Percentiles rank a stretch among this genome's conserved stretches.
These are phyloP conservation scores for Canavalia gladiata DNA, from an alignment of 306 rosid genomes.

Conservation along the genomic window DNA sequence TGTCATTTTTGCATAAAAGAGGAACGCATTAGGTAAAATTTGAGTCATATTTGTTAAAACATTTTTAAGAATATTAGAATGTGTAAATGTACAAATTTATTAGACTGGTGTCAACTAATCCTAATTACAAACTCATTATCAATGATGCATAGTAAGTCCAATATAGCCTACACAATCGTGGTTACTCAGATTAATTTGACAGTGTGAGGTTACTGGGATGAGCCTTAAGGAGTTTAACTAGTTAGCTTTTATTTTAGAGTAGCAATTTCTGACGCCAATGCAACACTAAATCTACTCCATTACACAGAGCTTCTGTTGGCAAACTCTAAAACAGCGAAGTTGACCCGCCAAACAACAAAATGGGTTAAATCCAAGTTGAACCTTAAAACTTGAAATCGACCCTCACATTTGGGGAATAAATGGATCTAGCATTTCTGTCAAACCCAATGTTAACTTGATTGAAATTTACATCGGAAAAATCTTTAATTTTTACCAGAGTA, in stretches of 20 bases:
- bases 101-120: not conserved
- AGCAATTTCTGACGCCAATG: no score
- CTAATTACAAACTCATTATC: no score
- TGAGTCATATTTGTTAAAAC: not conserved
- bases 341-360: no score
- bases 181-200: not conserved
- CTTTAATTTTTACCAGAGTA: no score
- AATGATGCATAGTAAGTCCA: not conserved
- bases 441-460: no score
- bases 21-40: not conserved
- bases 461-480: no score
- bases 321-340: no score
- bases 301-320: not conserved
- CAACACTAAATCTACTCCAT: not conserved
- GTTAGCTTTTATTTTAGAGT: not conserved
- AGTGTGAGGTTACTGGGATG: not conserved
- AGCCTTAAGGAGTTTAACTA: not conserved
- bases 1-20: not conserved
- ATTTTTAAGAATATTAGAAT: not conserved
- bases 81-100: not conserved
- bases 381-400: no score
- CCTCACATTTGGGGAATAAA: no score
- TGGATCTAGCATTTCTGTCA: no score
- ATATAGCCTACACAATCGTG: not conserved
- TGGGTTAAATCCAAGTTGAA: no score